Base-by-base conservation (phyloP, 2,329 filamentous ascomycete genomes). In the Arthrobotrys musiformis region DNA sequence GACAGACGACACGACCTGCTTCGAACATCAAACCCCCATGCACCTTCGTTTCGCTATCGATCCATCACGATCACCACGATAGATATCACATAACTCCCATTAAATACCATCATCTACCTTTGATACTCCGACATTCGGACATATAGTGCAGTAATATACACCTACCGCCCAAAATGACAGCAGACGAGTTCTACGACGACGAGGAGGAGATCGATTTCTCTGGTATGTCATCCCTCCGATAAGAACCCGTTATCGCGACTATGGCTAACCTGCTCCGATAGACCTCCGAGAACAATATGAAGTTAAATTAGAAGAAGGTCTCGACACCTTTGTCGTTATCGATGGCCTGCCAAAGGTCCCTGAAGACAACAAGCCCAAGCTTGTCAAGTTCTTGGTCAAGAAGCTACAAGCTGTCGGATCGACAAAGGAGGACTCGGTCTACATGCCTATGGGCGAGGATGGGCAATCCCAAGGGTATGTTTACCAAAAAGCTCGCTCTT, bases 271-370 rank as follows among this genome's bases (percentile, higher is more conserved):
- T 79, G 73, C 42, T 44, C 50, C 7, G 73, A 70, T 79, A 88
- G 94, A 99, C 86, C 88, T 99, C 81, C 89, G 91, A 84, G 94
- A 96, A 84, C 93, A 96, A 85, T 97, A 94, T 84, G 93, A 98
- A 85, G 94, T 98, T 79, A 93, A 94, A 83, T 88, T 98, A 80
- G 95, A 99, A 84, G 93, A 97, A 85, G 95, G 95, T 74, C 91
- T 97, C 82, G 95, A 99, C 84, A 92, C 93, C 79, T 99, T 99
- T 83, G 92, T 99, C 80, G 94, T 98, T 79, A 89, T 98, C 83
- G 95, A 99, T 84, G 95, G 95, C 80, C 89, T 99, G 48, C 95
- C 95, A 80, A 86, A 91, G 79, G 94, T 99, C 79, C 93, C 87
- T 74, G 93, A 94, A 84, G 94, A 95, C 60, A 94, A 92, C 87